Percentiles rank a stretch among this genome's conserved stretches.
phyloP scores from a whole-genome alignment of 495 filamentous ascomycete genomes.

The Neohortaea acidophila region DNA sequence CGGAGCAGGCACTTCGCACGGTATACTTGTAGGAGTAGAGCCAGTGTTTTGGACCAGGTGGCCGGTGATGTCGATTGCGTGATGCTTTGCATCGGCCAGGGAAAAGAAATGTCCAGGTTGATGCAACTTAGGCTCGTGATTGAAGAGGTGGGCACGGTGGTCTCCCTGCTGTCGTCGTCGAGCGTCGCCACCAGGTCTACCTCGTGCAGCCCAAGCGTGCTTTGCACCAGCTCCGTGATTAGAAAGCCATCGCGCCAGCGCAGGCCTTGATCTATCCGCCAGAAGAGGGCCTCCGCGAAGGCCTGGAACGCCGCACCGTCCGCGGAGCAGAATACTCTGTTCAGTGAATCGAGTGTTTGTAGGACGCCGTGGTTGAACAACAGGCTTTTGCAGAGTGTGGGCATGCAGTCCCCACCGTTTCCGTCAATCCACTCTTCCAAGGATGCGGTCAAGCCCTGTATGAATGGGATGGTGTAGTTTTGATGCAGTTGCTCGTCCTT shows the following conservation, averaged over 20 bases:
- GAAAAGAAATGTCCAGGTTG: conserved; percentile 29
- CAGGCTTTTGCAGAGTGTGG: conserved; percentile 47
- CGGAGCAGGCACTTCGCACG: conserved; percentile 54
- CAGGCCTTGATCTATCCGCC: conserved; percentile 53
- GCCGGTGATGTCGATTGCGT: conserved; percentile 44
- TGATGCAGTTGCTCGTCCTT: not conserved
- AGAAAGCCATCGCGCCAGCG: conserved; percentile 71
- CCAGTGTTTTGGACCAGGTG: conserved; percentile 54
- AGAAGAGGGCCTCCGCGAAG: conserved; percentile 58
- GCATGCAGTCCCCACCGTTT: conserved; percentile 51
- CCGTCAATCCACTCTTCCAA: conserved; percentile 54
- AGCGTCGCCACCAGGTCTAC: conserved; percentile 33
- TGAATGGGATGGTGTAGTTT: no score
- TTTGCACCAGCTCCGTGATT: conserved; percentile 63
- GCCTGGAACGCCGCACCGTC: conserved; percentile 48
- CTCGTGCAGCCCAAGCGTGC: conserved; percentile 40
- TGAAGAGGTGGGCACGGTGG: conserved; percentile 12
- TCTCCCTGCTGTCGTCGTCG: conserved; percentile 28
- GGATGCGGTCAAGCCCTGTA: no score
- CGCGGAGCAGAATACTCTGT: conserved; percentile 55
- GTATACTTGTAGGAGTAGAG: conserved; percentile 61
- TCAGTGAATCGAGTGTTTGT: conserved; percentile 48
- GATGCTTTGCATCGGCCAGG: conserved; percentile 80
- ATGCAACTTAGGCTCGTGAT: conserved; percentile 17
- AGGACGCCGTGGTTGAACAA: conserved; percentile 55